phyloP scores from a whole-genome alignment of 805 yeast genomes.

The Starmerella bacillaris region DNA sequence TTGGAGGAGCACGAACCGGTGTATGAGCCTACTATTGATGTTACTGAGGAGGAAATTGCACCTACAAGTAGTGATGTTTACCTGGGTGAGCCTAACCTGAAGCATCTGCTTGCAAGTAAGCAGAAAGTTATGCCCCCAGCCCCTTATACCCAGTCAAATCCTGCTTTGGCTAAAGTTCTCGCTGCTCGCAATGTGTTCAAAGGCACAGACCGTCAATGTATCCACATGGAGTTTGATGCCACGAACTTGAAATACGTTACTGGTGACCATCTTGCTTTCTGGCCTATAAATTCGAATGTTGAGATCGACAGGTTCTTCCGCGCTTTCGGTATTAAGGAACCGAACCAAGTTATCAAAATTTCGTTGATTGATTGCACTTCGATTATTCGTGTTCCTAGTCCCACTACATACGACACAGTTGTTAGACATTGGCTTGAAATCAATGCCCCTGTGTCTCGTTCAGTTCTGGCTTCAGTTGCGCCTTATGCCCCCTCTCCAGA shows the following conservation, averaged over 20 bases:
- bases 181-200: conserved; percentile 53
- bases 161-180: conserved; percentile 56
- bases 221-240: conserved; percentile 78
- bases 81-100: conserved; percentile 65
- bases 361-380: conserved; percentile 43
- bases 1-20: conserved; percentile 64
- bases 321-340: conserved; percentile 41
- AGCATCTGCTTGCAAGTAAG: conserved; percentile 29
- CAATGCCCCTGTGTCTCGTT: conserved; percentile 85
- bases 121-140: conserved; percentile 25
- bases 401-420: conserved; percentile 78
- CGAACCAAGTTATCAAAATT: conserved; percentile 44
- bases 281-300: conserved; percentile 79
- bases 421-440: conserved; percentile 79
- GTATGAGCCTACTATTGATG: conserved; percentile 50
- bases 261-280: conserved; percentile 88
- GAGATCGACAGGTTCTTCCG: conserved; percentile 47
- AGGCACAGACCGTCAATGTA: conserved; percentile 49
- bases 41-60: conserved; percentile 18
- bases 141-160: conserved; percentile 68
- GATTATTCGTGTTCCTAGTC: conserved; percentile 28
- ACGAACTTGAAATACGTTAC: conserved; percentile 66
- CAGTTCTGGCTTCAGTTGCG: conserved; percentile 50
- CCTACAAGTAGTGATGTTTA: conserved; percentile 32
- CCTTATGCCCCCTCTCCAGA: conserved; percentile 63